Evolutionary conservation across 75 land plant genomes (phyloP).

Genomic region (Selaginella tamariscina): DNA sequence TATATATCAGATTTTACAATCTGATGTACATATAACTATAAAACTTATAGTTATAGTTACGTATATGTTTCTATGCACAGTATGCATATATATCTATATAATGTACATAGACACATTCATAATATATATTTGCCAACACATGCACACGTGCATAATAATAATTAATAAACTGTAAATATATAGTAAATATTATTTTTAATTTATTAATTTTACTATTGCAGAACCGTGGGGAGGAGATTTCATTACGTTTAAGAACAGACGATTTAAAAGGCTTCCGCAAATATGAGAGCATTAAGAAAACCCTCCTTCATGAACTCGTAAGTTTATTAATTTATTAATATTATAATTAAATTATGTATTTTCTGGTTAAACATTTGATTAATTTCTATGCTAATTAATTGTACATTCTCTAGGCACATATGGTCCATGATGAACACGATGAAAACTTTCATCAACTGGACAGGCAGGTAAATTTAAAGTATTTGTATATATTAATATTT

Average conservation of each 20-base stretch:
- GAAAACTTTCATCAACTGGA: slow-evolving; percentile 63
- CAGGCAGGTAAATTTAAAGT: slow-evolving; percentile 49
- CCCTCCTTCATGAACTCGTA: slow-evolving; percentile 93
- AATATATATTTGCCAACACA: too few species aligned
- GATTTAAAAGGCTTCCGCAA: slow-evolving; percentile 93
- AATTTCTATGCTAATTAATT: neutral
- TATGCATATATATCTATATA: too few species aligned
- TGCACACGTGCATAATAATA: too few species aligned
- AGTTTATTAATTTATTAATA: slow-evolving; percentile 12
- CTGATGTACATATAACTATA: too few species aligned
- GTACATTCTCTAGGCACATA: slow-evolving; percentile 61
- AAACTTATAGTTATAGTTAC: too few species aligned
- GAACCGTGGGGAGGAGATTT: slow-evolving; percentile 96
- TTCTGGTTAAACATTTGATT: neutral
- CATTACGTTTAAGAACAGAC: slow-evolving; percentile 88
- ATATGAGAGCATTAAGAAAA: slow-evolving; percentile 83
- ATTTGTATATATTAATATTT: neutral
- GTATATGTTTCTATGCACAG: too few species aligned
- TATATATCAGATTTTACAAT: too few species aligned
- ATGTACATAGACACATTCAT: too few species aligned
- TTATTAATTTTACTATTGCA: slow-evolving; percentile 16
- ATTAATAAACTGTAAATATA: too few species aligned
- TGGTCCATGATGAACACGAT: slow-evolving; percentile 92
- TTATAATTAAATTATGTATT: neutral
- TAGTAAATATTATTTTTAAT: too few species aligned